Conservation (phyloP, 192 early-diverging fungal species). For the Backusella circina region DNA sequence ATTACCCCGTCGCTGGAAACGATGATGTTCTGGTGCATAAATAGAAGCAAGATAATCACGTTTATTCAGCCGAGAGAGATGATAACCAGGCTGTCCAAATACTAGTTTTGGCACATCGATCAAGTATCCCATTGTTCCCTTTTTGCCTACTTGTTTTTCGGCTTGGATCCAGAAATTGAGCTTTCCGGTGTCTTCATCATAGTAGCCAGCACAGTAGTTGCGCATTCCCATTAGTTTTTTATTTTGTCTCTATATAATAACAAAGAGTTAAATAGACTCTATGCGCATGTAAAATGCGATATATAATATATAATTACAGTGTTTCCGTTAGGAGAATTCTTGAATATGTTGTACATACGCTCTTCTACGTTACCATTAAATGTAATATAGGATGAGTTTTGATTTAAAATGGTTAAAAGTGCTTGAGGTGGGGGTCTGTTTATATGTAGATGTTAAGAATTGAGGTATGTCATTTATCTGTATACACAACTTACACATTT, state of each 20-base stretch:
- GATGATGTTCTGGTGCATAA: not conserved
- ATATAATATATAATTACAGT: slow-evolving; percentile 11
- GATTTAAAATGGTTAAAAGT: slow-evolving; percentile 64
- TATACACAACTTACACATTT: slow-evolving; percentile 46
- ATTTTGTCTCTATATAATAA: slow-evolving; percentile 19
- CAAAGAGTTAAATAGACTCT: not conserved
- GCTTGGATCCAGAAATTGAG: slow-evolving; percentile 32
- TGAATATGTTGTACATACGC: slow-evolving; percentile 68
- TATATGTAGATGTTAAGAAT: not conserved
- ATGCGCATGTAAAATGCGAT: not conserved
- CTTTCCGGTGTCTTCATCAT: slow-evolving; percentile 22
- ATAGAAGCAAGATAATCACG: not conserved
- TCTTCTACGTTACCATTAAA: slow-evolving; percentile 63
- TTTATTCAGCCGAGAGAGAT: not conserved
- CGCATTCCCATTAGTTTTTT: slow-evolving; percentile 30
- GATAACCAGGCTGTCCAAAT: slow-evolving; percentile 24
- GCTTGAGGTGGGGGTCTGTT: slow-evolving; percentile 62
- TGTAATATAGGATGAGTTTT: slow-evolving; percentile 47
- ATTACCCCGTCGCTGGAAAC: not conserved
- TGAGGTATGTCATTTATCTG: no score
- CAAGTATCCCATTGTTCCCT: slow-evolving; percentile 29
- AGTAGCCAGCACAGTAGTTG: slow-evolving; percentile 29
- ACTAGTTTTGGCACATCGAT: slow-evolving; percentile 27
- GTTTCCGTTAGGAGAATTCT: slow-evolving; percentile 61
- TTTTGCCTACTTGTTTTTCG: slow-evolving; percentile 19